Conservation (phyloP, 352 stramenopile genomes). For the Globisporangium cylindrosporum region DNA sequence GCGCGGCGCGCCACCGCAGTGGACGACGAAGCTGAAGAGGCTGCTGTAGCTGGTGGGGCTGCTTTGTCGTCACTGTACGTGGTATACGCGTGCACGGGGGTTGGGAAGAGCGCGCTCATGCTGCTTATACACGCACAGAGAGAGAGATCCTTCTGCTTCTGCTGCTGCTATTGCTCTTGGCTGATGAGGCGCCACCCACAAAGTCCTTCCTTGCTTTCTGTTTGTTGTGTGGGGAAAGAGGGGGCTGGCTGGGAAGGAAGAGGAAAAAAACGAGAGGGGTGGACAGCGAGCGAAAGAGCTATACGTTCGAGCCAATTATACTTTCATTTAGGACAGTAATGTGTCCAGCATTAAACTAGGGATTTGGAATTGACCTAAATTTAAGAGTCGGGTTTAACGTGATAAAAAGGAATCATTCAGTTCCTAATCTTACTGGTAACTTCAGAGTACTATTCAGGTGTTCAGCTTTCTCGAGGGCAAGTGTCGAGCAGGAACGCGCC, state of each 20-base stretch:
- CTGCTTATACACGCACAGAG: neutral
- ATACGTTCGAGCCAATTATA: neutral
- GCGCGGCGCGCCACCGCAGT: neutral
- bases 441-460: no score
- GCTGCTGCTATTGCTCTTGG: no score
- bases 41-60: neutral
- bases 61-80: slow-evolving; percentile 50
- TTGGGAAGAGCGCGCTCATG: slow-evolving; percentile 77
- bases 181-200: neutral
- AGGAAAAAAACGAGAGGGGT: neutral
- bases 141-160: neutral
- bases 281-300: neutral
- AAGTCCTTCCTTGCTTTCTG: neutral
- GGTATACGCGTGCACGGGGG: slow-evolving; percentile 69
- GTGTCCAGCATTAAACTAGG: no score
- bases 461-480: no score
- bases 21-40: neutral
- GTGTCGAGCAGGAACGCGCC: no score
- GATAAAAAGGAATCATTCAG: no score
- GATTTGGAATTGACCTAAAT: no score
- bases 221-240: neutral
- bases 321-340: no score
- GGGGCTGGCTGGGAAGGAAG: neutral
- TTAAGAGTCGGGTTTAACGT: no score
- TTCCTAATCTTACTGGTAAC: no score